Evolutionary conservation across 1,284 basidiomycete genomes (phyloP).

Genomic region (Ustilago cynodontis): DNA sequence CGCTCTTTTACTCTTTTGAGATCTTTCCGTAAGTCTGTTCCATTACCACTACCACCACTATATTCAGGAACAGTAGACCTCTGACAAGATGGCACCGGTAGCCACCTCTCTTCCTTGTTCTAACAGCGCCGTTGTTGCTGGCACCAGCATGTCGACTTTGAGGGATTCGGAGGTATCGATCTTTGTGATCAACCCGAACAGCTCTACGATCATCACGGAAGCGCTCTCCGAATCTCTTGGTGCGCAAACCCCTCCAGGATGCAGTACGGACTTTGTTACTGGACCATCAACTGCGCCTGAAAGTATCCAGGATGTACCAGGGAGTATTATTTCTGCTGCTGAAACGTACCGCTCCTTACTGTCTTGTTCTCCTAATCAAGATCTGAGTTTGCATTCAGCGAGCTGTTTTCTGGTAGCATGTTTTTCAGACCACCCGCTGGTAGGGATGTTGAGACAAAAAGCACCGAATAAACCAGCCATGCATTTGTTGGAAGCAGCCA

Average conservation of each 20-base stretch:
- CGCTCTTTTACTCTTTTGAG: neutral
- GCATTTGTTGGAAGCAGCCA: constrained; percentile 54
- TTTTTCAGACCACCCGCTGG: constrained; percentile 59
- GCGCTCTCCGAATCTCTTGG: constrained; percentile 18
- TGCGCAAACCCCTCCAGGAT: constrained; percentile 11
- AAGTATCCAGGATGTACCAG: constrained; percentile 42
- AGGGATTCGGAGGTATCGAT: constrained; percentile 12
- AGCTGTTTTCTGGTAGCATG: constrained; percentile 53
- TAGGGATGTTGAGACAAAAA: constrained; percentile 35
- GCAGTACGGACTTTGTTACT: constrained; percentile 18
- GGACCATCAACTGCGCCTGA: constrained; percentile 43
- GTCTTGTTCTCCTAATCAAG: neutral
- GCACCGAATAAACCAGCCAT: constrained; percentile 28
- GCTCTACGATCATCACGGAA: constrained; percentile 25
- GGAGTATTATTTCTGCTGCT: constrained; percentile 43
- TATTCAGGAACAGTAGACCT: too few species aligned
- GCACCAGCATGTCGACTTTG: neutral
- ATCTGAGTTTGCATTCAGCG: constrained; percentile 12
- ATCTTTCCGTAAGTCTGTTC: too few species aligned
- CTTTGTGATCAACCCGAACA: constrained; percentile 46
- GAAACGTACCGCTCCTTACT: constrained; percentile 28
- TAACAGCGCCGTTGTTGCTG: neutral
- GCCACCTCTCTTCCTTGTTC: neutral
- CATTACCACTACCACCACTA: constrained; percentile 2
- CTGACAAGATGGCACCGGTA: neutral